Evolutionary conservation across 164 flowering plant species (phyloP), one percentile per base, ranked within the genome.

Genomic region (Stephania yunnanensis): DNA sequence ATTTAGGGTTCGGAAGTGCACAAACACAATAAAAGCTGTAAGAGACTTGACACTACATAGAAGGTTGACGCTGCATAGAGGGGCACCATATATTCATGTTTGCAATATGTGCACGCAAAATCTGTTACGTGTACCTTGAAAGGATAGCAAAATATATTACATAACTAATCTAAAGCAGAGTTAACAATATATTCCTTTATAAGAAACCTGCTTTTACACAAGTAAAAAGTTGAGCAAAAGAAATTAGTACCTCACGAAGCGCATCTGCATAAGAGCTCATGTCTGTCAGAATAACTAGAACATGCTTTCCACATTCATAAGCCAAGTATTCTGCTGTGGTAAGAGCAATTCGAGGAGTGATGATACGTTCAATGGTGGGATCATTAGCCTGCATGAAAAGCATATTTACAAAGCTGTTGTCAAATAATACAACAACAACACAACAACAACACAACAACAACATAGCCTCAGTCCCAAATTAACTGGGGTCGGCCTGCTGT

Each of bases 241-340:
- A 61, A 61, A 61, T 61, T 22, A 13, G 9, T 83, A 92, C 97
- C 97, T 94, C 98, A 84, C 98, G 96, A 78, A 94, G 94, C 76
- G 98, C 98, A 88, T 94, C 98, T 73, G 98, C 98, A 87, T 94
- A 94, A 55, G 98, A 94, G 76, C 98, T 94, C 98, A 92, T 94
- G 78, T 94, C 98, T 13, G 98, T 94, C 61, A 94, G 83, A 71
- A 94, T 94, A 84, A 94, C 97, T 68, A 94, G 89, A 73, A 95
- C 97, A 76, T 95, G 99, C 87, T 95, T 95, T 80, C 99, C 99
- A 68, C 98, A 95, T 84, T 93, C 99, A 86, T 95, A 93, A 48
- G 99, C 99, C 83, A 93, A 83, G 84, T 90, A 93, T 79, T 93
- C 99, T 29, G 98, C 98, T 69, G 99, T 95, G 48, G 99, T 95